A percentile compares a stretch with the other conserved stretches of the same genome.
phyloP scores from a whole-genome alignment of 306 rosid genomes.

The Geum urbanum region DNA sequence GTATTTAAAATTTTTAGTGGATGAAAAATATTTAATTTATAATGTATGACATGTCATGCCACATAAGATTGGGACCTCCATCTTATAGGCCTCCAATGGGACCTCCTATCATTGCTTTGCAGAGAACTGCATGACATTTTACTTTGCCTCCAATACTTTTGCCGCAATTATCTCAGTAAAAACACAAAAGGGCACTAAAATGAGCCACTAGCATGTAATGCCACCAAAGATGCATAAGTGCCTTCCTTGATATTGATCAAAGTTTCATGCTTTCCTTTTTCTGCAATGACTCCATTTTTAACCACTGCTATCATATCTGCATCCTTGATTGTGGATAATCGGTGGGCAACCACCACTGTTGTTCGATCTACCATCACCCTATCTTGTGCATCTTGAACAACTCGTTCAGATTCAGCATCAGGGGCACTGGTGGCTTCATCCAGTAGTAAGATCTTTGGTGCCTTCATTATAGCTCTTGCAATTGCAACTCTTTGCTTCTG shows the following conservation, averaged over 20 bases:
- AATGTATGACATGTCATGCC: too few relatives aligned
- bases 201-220: slow-evolving; percentile 42
- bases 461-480: slow-evolving; percentile 65
- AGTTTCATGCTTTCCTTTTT: slow-evolving; percentile 65
- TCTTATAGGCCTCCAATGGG: too few relatives aligned
- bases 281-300: slow-evolving; percentile 58
- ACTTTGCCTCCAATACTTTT: too few relatives aligned
- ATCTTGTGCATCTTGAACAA: slow-evolving; percentile 74
- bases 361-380: slow-evolving; percentile 53
- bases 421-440: slow-evolving; percentile 89
- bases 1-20: too few relatives aligned
- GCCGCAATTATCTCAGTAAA: too few relatives aligned
- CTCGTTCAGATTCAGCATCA: slow-evolving; percentile 75
- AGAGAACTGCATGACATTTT: too few relatives aligned
- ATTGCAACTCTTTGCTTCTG: slow-evolving; percentile 84
- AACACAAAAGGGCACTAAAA: slow-evolving; percentile 18
- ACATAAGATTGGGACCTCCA: too few relatives aligned
- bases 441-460: slow-evolving; percentile 57
- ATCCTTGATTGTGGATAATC: slow-evolving; percentile 57
- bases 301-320: slow-evolving; percentile 68
- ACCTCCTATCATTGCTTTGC: too few relatives aligned
- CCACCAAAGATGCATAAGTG: slow-evolving; percentile 58
- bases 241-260: slow-evolving; percentile 52
- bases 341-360: slow-evolving; percentile 67
- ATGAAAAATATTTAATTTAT: too few relatives aligned